These are phyloP conservation scores for grape (Vitis vinifera) DNA, from an alignment of 164 flowering plant genomes.

Conservation along the genomic window ASM3070453v1 NC_081810.1:3940501-3941000, in stretches of 20 bases:
- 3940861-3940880: slow-evolving; percentile 90
- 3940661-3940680: background rate
- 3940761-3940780: background rate
- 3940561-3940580: too few relatives aligned
- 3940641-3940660: background rate
- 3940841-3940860: slow-evolving; percentile 18
- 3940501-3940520: too few relatives aligned
- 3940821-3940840: background rate
- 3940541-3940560: too few relatives aligned
- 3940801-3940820: background rate
- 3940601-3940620: too few relatives aligned
- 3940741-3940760: background rate
- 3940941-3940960: slow-evolving; percentile 99
- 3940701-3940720: background rate
- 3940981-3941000: slow-evolving; percentile 2
- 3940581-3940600: background rate
- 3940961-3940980: slow-evolving; percentile 94
- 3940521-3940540: too few relatives aligned
- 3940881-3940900: slow-evolving; percentile 99
- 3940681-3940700: background rate
- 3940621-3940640: background rate
- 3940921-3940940: slow-evolving; percentile 92
- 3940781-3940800: too few relatives aligned
- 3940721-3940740: background rate
- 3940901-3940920: slow-evolving; percentile 91